Percentiles rank a stretch among this genome's conserved stretches.
Conservation (phyloP, 2,329 filamentous ascomycete species). For the Pestalotiopsis fici region DNA sequence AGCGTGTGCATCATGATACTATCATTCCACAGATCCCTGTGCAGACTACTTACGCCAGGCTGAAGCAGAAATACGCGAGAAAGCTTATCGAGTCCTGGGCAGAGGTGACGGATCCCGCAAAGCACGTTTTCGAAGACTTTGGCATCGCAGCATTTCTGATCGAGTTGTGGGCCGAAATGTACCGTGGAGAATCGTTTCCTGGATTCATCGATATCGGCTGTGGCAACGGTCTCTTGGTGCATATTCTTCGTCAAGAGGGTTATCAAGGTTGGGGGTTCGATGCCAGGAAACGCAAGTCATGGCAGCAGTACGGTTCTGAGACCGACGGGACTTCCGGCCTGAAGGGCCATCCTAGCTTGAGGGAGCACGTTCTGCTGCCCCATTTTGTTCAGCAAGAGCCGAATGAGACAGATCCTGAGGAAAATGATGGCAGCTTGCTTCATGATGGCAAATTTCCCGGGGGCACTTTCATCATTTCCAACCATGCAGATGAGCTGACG, state of each 20-base stretch:
- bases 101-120: constrained; percentile 82
- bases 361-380: constrained; percentile 51
- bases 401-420: constrained; percentile 13
- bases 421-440: constrained; percentile 26
- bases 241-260: constrained; percentile 79
- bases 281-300: constrained; percentile 81
- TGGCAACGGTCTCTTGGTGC: constrained; percentile 87
- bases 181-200: constrained; percentile 63
- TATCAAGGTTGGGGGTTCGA: constrained; percentile 91
- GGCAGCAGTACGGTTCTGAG: constrained; percentile 65
- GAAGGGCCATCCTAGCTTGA: constrained; percentile 34
- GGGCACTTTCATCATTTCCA: constrained; percentile 90
- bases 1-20: constrained; percentile 81
- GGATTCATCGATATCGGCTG: constrained; percentile 97
- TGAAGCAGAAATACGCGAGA: constrained; percentile 80
- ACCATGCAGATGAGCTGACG: constrained; percentile 95
- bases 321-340: constrained; percentile 16
- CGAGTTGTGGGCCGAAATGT: constrained; percentile 88
- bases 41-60: constrained; percentile 77
- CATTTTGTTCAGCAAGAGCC: constrained; percentile 32
- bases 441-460: constrained; percentile 68
- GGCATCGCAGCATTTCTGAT: constrained; percentile 90
- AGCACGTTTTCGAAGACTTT: constrained; percentile 95
- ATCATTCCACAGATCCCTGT: constrained; percentile 75
- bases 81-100: constrained; percentile 75